These are phyloP conservation scores for Areca catechu DNA, from an alignment of 176 grass and related monocot genomes.

Conservation along the genomic window DNA sequence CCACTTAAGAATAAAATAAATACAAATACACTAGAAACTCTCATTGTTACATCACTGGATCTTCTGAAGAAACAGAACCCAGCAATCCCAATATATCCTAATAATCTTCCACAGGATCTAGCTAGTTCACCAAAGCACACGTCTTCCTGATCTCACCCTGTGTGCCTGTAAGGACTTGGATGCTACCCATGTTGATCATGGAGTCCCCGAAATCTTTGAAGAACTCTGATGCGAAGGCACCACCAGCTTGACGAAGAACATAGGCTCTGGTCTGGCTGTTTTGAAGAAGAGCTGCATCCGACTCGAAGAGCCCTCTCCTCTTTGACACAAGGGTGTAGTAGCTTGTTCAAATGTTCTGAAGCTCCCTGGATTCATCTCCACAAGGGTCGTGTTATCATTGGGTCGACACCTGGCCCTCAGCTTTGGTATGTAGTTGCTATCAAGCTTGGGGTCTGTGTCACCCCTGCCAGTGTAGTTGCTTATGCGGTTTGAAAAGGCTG, in stretches of 20 bases:
- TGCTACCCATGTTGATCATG: conserved; percentile 58
- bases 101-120: too few relatives aligned
- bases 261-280: conserved; percentile 42
- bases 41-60: too few relatives aligned
- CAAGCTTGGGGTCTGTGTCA: conserved; percentile 9
- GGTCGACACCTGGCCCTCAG: conserved; percentile 31
- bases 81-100: too few relatives aligned
- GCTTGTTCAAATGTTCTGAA: conserved; percentile 63
- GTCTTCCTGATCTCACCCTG: conserved; percentile 69
- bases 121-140: conserved; percentile 37
- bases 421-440: conserved; percentile 9
- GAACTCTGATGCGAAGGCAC: conserved; percentile 29
- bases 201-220: conserved; percentile 56
- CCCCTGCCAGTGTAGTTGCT: conserved; percentile 77
- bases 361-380: conserved; percentile 90
- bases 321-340: conserved; percentile 55
- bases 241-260: conserved; percentile 50
- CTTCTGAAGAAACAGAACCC: too few relatives aligned
- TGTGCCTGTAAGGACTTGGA: conserved; percentile 34
- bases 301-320: conserved; percentile 65
- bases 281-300: conserved; percentile 58
- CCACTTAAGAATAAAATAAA: too few relatives aligned
- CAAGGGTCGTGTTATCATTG: conserved; percentile 48
- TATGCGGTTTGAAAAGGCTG: conserved; percentile 37
- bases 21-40: too few relatives aligned